Percentiles rank a stretch among this genome's conserved stretches.
Evolutionary conservation across 495 filamentous ascomycete species (phyloP).

Genomic region (Acidomyces sp.): DNA sequence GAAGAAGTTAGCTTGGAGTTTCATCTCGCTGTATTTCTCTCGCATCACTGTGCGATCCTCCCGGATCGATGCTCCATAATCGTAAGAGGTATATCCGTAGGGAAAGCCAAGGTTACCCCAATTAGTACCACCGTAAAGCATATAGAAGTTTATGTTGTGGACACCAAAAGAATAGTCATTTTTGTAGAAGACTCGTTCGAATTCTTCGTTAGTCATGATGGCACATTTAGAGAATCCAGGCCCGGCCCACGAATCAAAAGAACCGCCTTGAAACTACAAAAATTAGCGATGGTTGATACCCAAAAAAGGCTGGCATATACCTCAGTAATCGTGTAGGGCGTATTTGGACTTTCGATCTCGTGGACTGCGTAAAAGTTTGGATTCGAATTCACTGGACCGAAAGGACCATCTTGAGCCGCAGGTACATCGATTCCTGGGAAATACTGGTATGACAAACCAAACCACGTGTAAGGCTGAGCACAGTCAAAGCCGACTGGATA

Average conservation of each 20-base stretch:
- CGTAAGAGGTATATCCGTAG: conserved; percentile 56
- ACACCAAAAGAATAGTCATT: conserved; percentile 55
- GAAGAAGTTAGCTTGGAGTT: conserved; percentile 59
- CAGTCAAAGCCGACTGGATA: conserved; percentile 48
- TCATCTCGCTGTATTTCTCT: conserved; percentile 71
- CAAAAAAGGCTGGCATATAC: too few species aligned
- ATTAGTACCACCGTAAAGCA: conserved; percentile 59
- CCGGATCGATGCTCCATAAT: conserved; percentile 54
- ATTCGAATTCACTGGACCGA: conserved; percentile 27
- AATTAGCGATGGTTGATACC: too few species aligned
- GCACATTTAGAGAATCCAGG: conserved; percentile 51
- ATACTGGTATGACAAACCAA: too few species aligned
- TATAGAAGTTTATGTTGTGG: conserved; percentile 53
- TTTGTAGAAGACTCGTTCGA: conserved; percentile 70
- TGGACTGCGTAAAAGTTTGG: conserved; percentile 35
- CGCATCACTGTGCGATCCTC: conserved; percentile 53
- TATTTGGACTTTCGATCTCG: conserved; percentile 45
- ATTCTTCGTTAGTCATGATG: conserved; percentile 51
- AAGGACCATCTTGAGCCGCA: too few species aligned
- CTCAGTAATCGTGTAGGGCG: conserved; percentile 57
- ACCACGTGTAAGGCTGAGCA: conserved; percentile 33
- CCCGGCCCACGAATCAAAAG: conserved; percentile 56
- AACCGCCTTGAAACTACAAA: conserved; percentile 68
- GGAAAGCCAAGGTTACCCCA: conserved; percentile 71
- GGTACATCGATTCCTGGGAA: too few species aligned